Base-by-base conservation (phyloP, 73 alveolate species). In the Paramecium bursaria region DNA sequence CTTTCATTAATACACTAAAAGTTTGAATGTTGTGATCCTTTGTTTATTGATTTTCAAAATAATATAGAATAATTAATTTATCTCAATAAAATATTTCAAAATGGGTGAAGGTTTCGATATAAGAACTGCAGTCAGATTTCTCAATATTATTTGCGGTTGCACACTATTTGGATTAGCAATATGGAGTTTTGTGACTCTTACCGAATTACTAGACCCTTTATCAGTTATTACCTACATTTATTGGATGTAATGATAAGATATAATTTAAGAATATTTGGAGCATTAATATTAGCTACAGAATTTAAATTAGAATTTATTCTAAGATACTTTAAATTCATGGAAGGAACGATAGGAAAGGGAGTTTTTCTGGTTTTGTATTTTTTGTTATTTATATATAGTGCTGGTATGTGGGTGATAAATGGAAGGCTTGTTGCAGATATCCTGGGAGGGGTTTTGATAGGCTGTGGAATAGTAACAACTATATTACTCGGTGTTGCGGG, bases 361-460 rank as follows among this genome's bases (percentile, higher is more conserved):
- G 33, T 53, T 53, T 67, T 67, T 67, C 44, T 67, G 50, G 44
- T 39, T 35, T 67, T 67, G 82, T 67, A 67, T 39, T 5, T 14
- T 14, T 7, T 52, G 4, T 25, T 42, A 67, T 67, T 15, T 11
- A 11, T 57, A 26, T 19, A 21, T 35, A 67, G 82, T 44, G 26
- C 50, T 19, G 82, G 82, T 25, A 67, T 42, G 53, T 67, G 82
- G 82, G 7, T 67, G 82, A 33, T 67, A 19, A 57, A 57, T 11
- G 23, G 19, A 35, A 9, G 17, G 9, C 44, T 35, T 6, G 42
- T 7, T 67, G 22, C 44, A 25, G 15, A 21, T 39, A 7, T 39
- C 5, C 11, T 39, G 44, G 82, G 82, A 29, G 7, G 31, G 9
- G 26, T 42, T 19, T 21, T 39, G 22, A 42, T 67, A 7, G 13